phyloP scores from a whole-genome alignment of 2,329 filamentous ascomycete genomes.

The Nigrospora osmanthi region DNA sequence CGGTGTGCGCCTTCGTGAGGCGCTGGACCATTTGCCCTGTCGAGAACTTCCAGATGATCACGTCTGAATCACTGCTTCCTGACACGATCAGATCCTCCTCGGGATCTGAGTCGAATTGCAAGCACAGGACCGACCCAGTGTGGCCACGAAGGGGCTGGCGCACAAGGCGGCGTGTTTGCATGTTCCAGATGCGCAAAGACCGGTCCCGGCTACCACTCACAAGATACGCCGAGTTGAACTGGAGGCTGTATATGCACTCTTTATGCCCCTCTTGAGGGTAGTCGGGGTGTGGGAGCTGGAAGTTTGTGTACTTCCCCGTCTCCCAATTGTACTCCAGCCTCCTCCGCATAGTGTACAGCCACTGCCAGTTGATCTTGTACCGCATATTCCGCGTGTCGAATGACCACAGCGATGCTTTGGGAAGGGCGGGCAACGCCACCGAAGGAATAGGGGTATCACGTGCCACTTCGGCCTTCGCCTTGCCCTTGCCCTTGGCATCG shows the following conservation, averaged over 20 bases:
- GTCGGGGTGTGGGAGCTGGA: conserved; percentile 81
- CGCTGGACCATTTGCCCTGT: conserved; percentile 77
- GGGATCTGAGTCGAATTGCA: conserved; percentile 87
- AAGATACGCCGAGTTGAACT: conserved; percentile 77
- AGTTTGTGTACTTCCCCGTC: conserved; percentile 71
- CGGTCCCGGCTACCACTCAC: conserved; percentile 91
- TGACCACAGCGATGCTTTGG: conserved; percentile 39
- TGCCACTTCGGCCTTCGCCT: conserved; percentile 12
- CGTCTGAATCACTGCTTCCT: conserved; percentile 83
- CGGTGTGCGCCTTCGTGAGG: conserved; percentile 68
- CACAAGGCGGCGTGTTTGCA: conserved; percentile 72
- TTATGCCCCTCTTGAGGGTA: conserved; percentile 75
- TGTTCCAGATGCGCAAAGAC: conserved; percentile 83
- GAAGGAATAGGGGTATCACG: background rate
- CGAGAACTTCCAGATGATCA: conserved; percentile 90
- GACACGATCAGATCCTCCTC: conserved; percentile 91
- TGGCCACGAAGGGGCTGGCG: conserved; percentile 71
- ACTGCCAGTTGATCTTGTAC: conserved; percentile 80
- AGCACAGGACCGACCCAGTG: conserved; percentile 78
- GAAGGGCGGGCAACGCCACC: conserved; percentile 14
- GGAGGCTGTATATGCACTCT: conserved; percentile 92
- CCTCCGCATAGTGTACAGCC: conserved; percentile 82
- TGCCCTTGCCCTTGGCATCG: conserved; percentile 26
- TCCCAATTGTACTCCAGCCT: conserved; percentile 89
- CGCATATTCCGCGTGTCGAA: conserved; percentile 39